These are phyloP conservation scores for Cyclostephanos tholiformis DNA, from an alignment of 108 stramenopile species.

Conservation along the genomic window DNA sequence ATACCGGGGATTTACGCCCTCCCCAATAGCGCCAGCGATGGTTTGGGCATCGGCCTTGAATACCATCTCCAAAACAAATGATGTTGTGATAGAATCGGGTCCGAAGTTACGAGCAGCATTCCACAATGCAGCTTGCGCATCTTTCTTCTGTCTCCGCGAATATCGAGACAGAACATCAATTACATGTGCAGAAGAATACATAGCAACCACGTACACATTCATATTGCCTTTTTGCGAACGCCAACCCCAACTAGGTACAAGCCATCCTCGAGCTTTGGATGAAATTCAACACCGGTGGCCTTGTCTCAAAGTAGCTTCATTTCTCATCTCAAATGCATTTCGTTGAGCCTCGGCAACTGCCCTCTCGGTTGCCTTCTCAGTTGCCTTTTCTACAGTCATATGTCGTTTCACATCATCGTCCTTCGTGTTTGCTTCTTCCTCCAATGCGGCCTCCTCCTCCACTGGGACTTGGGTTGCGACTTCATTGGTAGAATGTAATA, in stretches of 20 bases:
- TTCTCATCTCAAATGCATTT: slow-evolving; percentile 13
- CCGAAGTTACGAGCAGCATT: slow-evolving; percentile 30
- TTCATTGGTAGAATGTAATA: neutral
- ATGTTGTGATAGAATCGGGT: slow-evolving; percentile 16
- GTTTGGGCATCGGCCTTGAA: slow-evolving; percentile 35
- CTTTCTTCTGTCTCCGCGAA: slow-evolving; percentile 28
- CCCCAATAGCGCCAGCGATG: slow-evolving; percentile 37
- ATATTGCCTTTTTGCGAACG: slow-evolving; percentile 40
- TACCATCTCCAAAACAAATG: slow-evolving; percentile 36
- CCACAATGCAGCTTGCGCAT: slow-evolving; percentile 18
- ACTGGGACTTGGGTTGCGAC: neutral
- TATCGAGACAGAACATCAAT: slow-evolving; percentile 24
- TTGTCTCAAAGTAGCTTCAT: slow-evolving; percentile 20
- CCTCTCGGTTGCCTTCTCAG: too few relatives aligned
- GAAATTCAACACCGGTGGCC: slow-evolving; percentile 22
- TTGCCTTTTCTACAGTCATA: neutral
- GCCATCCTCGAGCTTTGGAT: slow-evolving; percentile 27
- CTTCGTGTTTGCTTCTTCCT: slow-evolving; percentile 13
- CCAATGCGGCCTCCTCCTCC: neutral
- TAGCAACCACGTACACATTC: slow-evolving; percentile 33
- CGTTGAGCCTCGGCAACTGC: slow-evolving; percentile 17
- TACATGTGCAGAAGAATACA: slow-evolving; percentile 26
- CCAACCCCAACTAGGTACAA: slow-evolving; percentile 37
- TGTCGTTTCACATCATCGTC: slow-evolving; percentile 11
- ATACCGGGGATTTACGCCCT: slow-evolving; percentile 37